phyloP scores from a whole-genome alignment of 2,329 filamentous ascomycete species.

The Penicillium sp. region DNA sequence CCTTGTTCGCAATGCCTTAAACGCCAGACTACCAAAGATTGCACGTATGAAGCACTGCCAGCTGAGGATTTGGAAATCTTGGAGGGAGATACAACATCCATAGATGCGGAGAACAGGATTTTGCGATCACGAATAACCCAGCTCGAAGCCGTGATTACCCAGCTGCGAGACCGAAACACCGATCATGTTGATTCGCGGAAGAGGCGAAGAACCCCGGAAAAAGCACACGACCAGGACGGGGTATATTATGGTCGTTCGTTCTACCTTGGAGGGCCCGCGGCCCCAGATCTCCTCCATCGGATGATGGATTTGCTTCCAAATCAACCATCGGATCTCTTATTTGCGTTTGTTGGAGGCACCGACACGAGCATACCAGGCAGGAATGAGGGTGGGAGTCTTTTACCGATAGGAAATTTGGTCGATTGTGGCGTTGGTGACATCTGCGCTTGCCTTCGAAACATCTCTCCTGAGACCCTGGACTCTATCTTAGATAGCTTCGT shows the following conservation, averaged over 20 bases:
- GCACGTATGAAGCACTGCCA: not conserved
- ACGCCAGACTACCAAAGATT: not conserved
- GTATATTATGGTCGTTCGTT: not conserved
- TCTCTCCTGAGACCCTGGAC: not conserved
- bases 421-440: no score
- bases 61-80: not conserved
- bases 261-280: not conserved
- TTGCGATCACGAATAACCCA: no score
- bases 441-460: no score
- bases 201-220: no score
- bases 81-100: not conserved
- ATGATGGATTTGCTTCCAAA: not conserved
- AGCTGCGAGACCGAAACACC: no score
- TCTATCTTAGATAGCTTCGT: not conserved
- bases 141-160: no score
- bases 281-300: not conserved
- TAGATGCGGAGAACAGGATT: no score
- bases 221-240: no score
- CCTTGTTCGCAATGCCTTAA: slow-evolving; percentile 1
- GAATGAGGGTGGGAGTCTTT: not conserved
- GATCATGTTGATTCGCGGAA: no score
- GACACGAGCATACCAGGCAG: slow-evolving; percentile 2
- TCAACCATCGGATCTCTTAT: not conserved
- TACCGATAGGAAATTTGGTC: no score
- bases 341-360: no score